Evolutionary conservation across 768 basidiomycete genomes (phyloP).

Genomic region (Boletus reticuloceps): DNA sequence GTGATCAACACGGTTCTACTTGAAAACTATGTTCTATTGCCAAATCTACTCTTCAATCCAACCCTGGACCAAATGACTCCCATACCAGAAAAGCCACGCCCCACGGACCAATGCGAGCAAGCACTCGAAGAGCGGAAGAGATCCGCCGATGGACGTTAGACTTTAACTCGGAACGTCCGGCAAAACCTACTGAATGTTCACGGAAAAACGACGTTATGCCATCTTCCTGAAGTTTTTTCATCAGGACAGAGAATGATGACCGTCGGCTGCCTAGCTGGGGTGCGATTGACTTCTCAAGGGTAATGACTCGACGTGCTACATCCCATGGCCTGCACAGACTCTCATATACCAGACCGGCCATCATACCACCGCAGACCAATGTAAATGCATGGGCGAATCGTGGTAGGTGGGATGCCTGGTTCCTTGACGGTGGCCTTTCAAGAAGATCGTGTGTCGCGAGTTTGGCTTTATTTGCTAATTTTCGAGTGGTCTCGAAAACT

Average conservation of each 20-base stretch:
- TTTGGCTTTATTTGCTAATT: constrained; percentile 44
- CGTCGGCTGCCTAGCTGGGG: constrained; percentile 15
- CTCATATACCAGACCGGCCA: constrained; percentile 78
- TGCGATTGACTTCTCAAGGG: constrained; percentile 31
- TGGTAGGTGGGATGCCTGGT: constrained; percentile 38
- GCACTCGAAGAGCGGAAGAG: constrained; percentile 48
- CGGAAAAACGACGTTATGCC: constrained; percentile 56
- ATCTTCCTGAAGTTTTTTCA: constrained; percentile 42
- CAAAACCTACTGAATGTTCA: constrained; percentile 31
- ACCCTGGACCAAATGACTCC: constrained; percentile 58
- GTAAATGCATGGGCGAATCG: constrained; percentile 57
- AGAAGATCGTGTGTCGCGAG: constrained; percentile 24
- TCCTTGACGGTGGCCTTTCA: constrained; percentile 15
- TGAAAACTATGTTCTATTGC: neutral
- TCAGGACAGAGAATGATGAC: constrained; percentile 26
- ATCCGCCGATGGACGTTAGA: constrained; percentile 29
- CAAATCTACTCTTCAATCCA: constrained; percentile 17
- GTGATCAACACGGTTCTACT: constrained; percentile 9
- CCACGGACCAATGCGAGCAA: constrained; percentile 80
- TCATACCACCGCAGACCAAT: constrained; percentile 68
- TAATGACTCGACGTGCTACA: constrained; percentile 52
- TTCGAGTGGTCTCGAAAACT: constrained; percentile 76
- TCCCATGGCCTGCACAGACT: constrained; percentile 68
- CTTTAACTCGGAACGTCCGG: constrained; percentile 15
- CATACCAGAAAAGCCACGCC: constrained; percentile 77